Conservation (phyloP, 768 basidiomycete species). For the Amanita muscaria region DNA sequence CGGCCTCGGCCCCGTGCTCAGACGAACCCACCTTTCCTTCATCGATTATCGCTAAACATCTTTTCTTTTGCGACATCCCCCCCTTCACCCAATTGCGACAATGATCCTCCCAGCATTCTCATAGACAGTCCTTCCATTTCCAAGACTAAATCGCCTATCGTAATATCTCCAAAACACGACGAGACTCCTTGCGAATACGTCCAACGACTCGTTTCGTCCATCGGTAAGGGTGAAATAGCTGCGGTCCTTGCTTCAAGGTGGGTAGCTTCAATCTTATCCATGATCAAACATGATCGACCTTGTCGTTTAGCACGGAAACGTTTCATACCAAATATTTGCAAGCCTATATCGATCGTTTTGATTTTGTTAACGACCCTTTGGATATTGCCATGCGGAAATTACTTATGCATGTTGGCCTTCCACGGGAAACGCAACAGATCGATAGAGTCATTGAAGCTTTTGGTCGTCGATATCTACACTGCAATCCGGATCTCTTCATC, state of each 20-base stretch:
- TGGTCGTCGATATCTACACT: constrained; percentile 71
- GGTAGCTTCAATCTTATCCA: constrained; percentile 9
- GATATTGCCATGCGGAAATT: constrained; percentile 87
- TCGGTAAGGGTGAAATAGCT: constrained; percentile 74
- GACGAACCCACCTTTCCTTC: constrained; percentile 63
- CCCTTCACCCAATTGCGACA: constrained; percentile 14
- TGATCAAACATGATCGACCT: constrained; percentile 4
- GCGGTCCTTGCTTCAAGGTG: constrained; percentile 78
- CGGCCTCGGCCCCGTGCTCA: constrained; percentile 30
- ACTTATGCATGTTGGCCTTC: constrained; percentile 86
- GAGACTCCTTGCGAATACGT: constrained; percentile 72
- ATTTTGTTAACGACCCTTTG: constrained; percentile 72
- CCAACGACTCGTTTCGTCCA: constrained; percentile 47
- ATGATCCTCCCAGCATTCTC: constrained; percentile 24
- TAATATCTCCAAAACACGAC: constrained; percentile 42
- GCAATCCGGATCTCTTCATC: constrained; percentile 74
- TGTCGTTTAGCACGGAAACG: constrained; percentile 47
- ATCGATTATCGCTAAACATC: constrained; percentile 60
- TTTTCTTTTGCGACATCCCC: constrained; percentile 39
- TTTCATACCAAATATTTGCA: constrained; percentile 65
- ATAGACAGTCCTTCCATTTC: constrained; percentile 37
- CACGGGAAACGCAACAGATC: constrained; percentile 96
- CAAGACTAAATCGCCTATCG: constrained; percentile 31
- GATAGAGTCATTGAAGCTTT: constrained; percentile 97
- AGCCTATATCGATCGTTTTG: constrained; percentile 66